Evolutionary conservation across 148 eudicot genomes (phyloP).

Genomic region (Simmondsia chinensis): DNA sequence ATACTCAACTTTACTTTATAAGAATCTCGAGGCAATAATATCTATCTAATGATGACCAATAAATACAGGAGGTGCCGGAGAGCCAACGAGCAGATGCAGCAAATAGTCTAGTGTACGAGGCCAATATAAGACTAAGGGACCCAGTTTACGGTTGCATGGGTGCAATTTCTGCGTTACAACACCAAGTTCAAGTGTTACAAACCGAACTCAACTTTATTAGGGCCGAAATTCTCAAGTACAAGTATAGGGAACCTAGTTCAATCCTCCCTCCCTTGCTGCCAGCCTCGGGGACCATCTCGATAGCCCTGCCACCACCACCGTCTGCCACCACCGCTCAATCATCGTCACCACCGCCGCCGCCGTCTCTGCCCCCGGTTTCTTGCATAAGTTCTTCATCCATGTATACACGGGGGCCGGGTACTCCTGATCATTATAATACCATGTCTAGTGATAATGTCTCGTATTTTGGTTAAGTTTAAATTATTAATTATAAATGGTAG

Average conservation of each 20-base stretch:
- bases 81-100: conserved; percentile 52
- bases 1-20: too few relatives aligned
- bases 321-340: conserved; percentile 8
- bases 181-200: conserved; percentile 37
- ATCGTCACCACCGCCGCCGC: conserved; percentile 17
- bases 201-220: conserved; percentile 31
- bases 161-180: conserved; percentile 42
- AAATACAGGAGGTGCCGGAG: conserved; percentile 41
- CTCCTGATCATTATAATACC: conserved; percentile 23
- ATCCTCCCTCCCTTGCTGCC: conserved; percentile 23
- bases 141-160: conserved; percentile 65
- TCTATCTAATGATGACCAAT: too few relatives aligned
- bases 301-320: conserved; percentile 25
- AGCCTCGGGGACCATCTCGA: conserved; percentile 17
- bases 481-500: too few relatives aligned
- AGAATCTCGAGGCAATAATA: too few relatives aligned
- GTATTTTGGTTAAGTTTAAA: conserved; percentile 33
- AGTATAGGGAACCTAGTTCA: conserved; percentile 17
- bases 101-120: conserved; percentile 49
- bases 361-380: conserved; percentile 7
- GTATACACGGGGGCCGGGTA: conserved; percentile 25
- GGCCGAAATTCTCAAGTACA: conserved; percentile 27
- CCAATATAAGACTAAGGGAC: conserved; percentile 48
- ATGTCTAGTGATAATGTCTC: conserved; percentile 43
- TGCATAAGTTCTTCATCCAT: conserved; percentile 31